Conservation (phyloP, 495 filamentous ascomycete species). For the Darksidea phi region DNA sequence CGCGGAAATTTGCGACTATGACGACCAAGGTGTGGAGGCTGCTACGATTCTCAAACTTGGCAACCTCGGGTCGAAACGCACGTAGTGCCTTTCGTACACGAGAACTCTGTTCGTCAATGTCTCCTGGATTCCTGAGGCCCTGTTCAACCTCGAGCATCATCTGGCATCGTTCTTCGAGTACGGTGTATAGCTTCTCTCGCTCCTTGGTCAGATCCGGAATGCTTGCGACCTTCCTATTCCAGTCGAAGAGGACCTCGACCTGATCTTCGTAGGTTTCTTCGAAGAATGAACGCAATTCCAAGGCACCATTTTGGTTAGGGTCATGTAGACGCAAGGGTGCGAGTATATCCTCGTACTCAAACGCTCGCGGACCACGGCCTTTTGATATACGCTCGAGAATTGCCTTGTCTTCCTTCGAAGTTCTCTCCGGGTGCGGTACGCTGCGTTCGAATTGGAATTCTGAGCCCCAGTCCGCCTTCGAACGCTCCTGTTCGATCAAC, state of each 20-base stretch:
- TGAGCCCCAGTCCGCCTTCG: slow-evolving; percentile 1
- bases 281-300: no score
- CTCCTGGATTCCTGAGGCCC: not conserved
- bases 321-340: not conserved
- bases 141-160: not conserved
- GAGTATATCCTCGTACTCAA: not conserved
- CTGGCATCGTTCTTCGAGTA: not conserved
- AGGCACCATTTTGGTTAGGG: no score
- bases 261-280: no score
- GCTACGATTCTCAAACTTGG: not conserved
- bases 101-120: not conserved
- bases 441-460: slow-evolving; percentile 1
- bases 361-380: no score
- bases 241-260: no score
- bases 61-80: slow-evolving; percentile 14
- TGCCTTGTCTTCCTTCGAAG: no score
- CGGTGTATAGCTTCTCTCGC: no score
- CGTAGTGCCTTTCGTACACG: not conserved
- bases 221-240: no score
- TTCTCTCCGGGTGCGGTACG: no score
- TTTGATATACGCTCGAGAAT: no score
- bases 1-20: slow-evolving; percentile 4
- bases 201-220: no score
- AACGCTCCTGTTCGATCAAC: not conserved
- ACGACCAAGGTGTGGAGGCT: not conserved